These are phyloP conservation scores for Stephanodiscus triporus DNA, from an alignment of 108 stramenopile genomes.

Conservation along the genomic window DNA sequence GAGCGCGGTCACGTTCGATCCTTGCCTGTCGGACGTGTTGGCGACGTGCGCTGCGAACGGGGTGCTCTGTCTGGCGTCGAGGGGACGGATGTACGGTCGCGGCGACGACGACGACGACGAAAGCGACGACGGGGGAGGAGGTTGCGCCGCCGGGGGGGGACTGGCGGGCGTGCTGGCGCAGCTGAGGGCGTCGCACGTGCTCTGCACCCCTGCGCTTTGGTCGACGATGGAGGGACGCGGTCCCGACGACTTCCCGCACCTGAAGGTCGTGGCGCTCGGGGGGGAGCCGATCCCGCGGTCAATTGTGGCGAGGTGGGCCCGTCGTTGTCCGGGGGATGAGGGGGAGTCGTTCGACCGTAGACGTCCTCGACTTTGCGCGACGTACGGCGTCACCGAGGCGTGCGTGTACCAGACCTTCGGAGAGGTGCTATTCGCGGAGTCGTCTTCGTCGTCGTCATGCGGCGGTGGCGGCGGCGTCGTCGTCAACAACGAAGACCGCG, in stretches of 20 bases:
- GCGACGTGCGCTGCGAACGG: constrained; percentile 66
- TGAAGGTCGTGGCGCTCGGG: constrained; percentile 74
- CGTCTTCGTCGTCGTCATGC: background rate
- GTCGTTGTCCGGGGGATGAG: constrained; percentile 9
- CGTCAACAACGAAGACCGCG: too few relatives aligned
- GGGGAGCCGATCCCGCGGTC: constrained; percentile 81
- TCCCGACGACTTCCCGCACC: constrained; percentile 34
- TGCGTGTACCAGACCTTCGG: constrained; percentile 89
- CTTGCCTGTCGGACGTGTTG: constrained; percentile 80
- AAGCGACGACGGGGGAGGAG: background rate
- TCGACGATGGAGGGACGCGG: constrained; percentile 41
- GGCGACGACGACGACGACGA: constrained; percentile 3
- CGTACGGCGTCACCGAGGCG: constrained; percentile 90
- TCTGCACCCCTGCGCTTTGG: constrained; percentile 89
- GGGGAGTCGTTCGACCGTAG: constrained; percentile 9
- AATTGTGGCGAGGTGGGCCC: constrained; percentile 57
- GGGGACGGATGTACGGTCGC: constrained; percentile 42
- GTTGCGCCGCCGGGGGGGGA: too few relatives aligned
- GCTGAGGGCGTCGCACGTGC: constrained; percentile 63
- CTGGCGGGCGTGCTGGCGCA: constrained; percentile 44
- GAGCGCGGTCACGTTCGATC: constrained; percentile 84
- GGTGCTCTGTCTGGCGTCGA: constrained; percentile 58
- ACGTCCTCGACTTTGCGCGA: constrained; percentile 68
- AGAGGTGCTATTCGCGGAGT: constrained; percentile 46
- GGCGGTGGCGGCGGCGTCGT: background rate